phyloP scores from a whole-genome alignment of 306 rosid species.

The Styphnolobium japonicum region DNA sequence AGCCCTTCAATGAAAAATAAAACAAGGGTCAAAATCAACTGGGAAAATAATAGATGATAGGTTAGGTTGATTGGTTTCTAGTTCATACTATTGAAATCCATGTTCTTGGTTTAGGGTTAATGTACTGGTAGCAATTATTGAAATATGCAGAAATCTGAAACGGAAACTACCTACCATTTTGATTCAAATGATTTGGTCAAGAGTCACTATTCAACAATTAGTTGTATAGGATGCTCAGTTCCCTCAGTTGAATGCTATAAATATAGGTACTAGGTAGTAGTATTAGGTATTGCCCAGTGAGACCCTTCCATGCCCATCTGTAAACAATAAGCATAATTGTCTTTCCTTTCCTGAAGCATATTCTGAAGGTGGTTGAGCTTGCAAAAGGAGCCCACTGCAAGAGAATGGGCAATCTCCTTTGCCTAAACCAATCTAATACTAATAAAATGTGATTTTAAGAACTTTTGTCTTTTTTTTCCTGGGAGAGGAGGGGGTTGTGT shows the following conservation, averaged over 20 bases:
- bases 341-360: slow-evolving; percentile 17
- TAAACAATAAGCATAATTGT: neutral
- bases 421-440: neutral
- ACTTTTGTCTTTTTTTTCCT: neutral
- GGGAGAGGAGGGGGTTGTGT: neutral
- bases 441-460: neutral
- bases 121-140: slow-evolving; percentile 17
- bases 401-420: neutral
- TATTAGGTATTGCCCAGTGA: neutral
- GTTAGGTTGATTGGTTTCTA: neutral
- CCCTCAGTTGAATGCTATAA: slow-evolving; percentile 16
- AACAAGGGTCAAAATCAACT: neutral
- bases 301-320: slow-evolving; percentile 1
- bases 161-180: slow-evolving; percentile 22
- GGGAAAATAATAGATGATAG: neutral
- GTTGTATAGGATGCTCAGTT: slow-evolving; percentile 1
- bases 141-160: slow-evolving; percentile 26
- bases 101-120: slow-evolving; percentile 15
- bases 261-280: slow-evolving; percentile 29
- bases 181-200: slow-evolving; percentile 18
- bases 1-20: neutral
- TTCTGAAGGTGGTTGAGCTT: slow-evolving; percentile 23
- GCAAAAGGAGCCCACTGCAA: slow-evolving; percentile 2
- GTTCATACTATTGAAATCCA: neutral
- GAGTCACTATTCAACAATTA: slow-evolving; percentile 16